Percentiles rank a stretch among this genome's conserved stretches.
Evolutionary conservation across 2,329 filamentous ascomycete species (phyloP).

Genomic region (Aspergillus alliaceus): DNA sequence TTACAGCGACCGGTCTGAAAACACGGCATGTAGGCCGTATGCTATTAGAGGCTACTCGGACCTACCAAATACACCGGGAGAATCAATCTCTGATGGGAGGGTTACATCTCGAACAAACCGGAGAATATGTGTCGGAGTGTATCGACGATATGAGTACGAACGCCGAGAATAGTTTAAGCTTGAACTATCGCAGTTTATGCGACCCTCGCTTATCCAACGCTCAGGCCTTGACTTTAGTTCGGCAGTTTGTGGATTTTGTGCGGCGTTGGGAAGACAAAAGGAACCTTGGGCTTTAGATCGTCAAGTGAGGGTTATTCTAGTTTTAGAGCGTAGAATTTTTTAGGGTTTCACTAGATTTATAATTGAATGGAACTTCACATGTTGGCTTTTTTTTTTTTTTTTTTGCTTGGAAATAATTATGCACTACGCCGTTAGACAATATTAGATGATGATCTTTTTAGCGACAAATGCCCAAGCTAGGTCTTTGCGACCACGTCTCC

Average conservation of each 20-base stretch:
- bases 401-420: no score
- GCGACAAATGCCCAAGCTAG: no score
- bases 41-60: constrained; percentile 76
- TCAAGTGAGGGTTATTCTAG: no score
- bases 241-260: neutral
- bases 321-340: no score
- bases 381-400: no score
- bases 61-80: constrained; percentile 76
- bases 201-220: constrained; percentile 49
- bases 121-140: constrained; percentile 93
- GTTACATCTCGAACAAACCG: constrained; percentile 87
- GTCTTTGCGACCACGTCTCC: no score
- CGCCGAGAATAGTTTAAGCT: no score
- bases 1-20: constrained; percentile 74
- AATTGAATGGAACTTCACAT: no score
- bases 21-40: constrained; percentile 85
- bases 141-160: constrained; percentile 61
- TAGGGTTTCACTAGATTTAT: no score
- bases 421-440: no score
- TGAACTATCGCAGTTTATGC: neutral
- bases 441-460: no score
- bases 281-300: neutral
- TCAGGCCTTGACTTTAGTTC: constrained; percentile 2
- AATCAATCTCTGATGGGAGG: constrained; percentile 81
- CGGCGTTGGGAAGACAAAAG: neutral